Conservation (phyloP, 352 stramenopile genomes). For the Phytopythium montanum region DNA sequence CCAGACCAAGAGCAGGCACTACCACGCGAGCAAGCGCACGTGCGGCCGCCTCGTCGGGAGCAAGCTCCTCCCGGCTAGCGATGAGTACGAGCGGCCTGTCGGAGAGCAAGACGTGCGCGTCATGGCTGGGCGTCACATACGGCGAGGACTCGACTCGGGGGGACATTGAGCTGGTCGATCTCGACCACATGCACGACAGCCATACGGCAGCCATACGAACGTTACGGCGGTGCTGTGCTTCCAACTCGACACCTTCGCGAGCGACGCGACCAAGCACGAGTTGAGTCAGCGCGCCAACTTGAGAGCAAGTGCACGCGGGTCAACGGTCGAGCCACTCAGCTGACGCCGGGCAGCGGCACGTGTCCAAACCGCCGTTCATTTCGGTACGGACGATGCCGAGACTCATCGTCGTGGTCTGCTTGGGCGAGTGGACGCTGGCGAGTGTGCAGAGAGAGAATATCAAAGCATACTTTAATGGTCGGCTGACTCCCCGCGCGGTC, state of each 20-base stretch:
- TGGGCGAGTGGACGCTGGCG: not conserved
- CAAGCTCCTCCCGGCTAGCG: not conserved
- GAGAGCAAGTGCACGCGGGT: too few relatives aligned
- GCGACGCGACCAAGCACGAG: not conserved
- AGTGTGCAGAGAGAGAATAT: not conserved
- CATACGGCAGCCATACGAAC: not conserved
- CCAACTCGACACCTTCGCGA: not conserved
- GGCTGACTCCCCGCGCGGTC: not conserved
- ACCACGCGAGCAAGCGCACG: not conserved
- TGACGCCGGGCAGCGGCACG: not conserved
- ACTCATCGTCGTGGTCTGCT: not conserved
- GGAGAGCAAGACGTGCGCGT: conserved; percentile 3
- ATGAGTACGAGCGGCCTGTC: not conserved
- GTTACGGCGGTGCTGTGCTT: too few relatives aligned
- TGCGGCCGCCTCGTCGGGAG: not conserved
- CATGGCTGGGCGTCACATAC: not conserved
- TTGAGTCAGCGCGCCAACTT: not conserved
- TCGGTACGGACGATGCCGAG: not conserved
- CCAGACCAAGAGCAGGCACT: too few relatives aligned
- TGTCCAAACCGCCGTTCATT: not conserved
- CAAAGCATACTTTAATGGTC: not conserved
- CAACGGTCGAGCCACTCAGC: too few relatives aligned
- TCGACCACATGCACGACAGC: not conserved
- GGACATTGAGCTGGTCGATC: not conserved
- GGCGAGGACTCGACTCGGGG: not conserved